Conservation (phyloP, 2,329 filamentous ascomycete genomes). For the Stagonosporopsis chrysanthemi region DNA sequence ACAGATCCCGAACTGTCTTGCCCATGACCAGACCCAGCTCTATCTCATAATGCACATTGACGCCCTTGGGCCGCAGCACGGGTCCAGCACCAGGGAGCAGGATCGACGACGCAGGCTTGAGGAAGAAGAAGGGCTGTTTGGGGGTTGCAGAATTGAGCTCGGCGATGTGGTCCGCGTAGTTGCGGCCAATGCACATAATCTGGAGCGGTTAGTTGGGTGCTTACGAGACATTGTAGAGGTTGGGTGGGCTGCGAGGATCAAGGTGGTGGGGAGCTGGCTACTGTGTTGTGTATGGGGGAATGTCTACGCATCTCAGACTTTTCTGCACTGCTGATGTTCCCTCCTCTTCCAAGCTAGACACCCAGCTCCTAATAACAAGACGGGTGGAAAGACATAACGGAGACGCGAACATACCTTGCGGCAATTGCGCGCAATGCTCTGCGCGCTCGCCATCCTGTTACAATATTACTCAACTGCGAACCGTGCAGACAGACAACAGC, state of each 20-base stretch:
- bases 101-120: slow-evolving; percentile 90
- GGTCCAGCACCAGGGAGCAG: slow-evolving; percentile 80
- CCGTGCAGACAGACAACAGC: too few species aligned
- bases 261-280: too few species aligned
- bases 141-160: slow-evolving; percentile 88
- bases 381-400: too few species aligned
- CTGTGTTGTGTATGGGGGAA: too few species aligned
- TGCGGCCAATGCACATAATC: slow-evolving; percentile 91
- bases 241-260: too few species aligned
- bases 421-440: slow-evolving; percentile 54
- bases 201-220: slow-evolving; percentile 48
- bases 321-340: too few species aligned
- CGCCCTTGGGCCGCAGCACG: slow-evolving; percentile 80
- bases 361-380: too few species aligned
- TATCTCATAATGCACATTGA: slow-evolving; percentile 92
- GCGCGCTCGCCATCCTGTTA: slow-evolving; percentile 43
- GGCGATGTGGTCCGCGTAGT: slow-evolving; percentile 97
- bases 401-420: slow-evolving; percentile 58
- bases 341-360: too few species aligned
- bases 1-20: slow-evolving; percentile 77
- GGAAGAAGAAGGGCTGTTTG: slow-evolving; percentile 98
- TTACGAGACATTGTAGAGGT: too few species aligned
- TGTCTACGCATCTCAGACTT: too few species aligned
- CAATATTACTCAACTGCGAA: too few species aligned
- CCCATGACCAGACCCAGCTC: slow-evolving; percentile 91